Conservation (phyloP, 2,329 filamentous ascomycete genomes). For the Fusarium tuaranense region DNA sequence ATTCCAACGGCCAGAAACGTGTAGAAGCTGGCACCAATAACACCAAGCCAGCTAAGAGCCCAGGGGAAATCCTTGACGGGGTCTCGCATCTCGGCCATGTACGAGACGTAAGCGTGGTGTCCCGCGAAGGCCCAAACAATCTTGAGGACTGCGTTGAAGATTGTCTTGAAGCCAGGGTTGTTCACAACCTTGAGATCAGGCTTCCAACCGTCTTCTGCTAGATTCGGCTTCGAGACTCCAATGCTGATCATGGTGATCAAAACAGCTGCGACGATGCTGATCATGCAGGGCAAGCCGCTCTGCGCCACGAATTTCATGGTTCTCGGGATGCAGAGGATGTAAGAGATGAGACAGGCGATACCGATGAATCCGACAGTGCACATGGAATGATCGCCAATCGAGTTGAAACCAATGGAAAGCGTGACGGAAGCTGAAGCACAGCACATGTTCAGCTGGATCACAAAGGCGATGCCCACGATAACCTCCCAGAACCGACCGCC, state of each 20-base stretch:
- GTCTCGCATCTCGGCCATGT: slow-evolving; percentile 41
- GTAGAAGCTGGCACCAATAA: slow-evolving; percentile 27
- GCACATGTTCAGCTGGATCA: slow-evolving; percentile 26
- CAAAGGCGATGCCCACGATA: slow-evolving; percentile 14
- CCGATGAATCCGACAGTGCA: slow-evolving; percentile 22
- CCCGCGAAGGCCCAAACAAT: slow-evolving; percentile 38
- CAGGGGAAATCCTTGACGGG: slow-evolving; percentile 34
- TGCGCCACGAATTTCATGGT: slow-evolving; percentile 27
- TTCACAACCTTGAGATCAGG: slow-evolving; percentile 15
- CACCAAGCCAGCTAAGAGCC: slow-evolving; percentile 22
- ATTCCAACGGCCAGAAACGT: slow-evolving; percentile 31
- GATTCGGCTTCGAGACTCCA: slow-evolving; percentile 5
- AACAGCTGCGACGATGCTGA: slow-evolving; percentile 15
- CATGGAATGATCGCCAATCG: slow-evolving; percentile 18
- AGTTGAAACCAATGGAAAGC: slow-evolving; percentile 24
- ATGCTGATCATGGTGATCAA: slow-evolving; percentile 28
- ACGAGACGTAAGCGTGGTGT: slow-evolving; percentile 35
- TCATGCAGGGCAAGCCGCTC: slow-evolving; percentile 12
- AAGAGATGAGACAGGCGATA: slow-evolving; percentile 9
- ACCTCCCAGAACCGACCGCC: slow-evolving; percentile 29
- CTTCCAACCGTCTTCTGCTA: slow-evolving; percentile 11
- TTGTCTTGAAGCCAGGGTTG: slow-evolving; percentile 26
- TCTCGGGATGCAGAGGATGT: slow-evolving; percentile 14
- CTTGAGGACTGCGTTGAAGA: slow-evolving; percentile 25
- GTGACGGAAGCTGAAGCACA: slow-evolving; percentile 23